Evolutionary conservation across 352 stramenopile species (phyloP), one percentile per base, ranked within the genome.

Genomic region (Phytophthora litchii): DNA sequence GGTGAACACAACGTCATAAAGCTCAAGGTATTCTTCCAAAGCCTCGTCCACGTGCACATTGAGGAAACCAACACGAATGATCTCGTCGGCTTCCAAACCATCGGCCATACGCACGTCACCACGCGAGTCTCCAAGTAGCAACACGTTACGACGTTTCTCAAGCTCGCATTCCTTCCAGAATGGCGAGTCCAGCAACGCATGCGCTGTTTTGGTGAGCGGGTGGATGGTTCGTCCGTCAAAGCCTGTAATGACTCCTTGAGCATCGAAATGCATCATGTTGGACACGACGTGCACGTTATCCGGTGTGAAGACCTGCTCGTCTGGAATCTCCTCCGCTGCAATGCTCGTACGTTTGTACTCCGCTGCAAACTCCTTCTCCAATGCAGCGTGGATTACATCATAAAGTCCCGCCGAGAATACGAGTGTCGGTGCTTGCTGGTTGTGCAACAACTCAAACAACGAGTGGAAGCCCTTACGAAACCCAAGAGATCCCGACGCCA

Each of bases 261-360:
- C 61, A 40, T 85, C 67, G 47, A 90, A 90, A 12, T 64, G 52
- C 82, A 92, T 92, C 73, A 92, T 85, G 66, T 90, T 90, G 40
- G 78, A 86, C 31, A 92, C 75, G 11, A 91, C 77, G 43, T 89
- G 82, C 12, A 91, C 70, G 31, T 91, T 91, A 9, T 19, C 38
- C 8, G 74, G 76, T 14, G 34, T 68, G 45, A 58, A 64, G 14
- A 32, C n/a, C 34, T 58, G 31, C 29, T 35, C 38, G n/a, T 35
- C 25, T 2, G 5, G 32, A 12, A 44, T 27, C 25, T 35, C 32
- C 14, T 21, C 4, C 6, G 37, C 11, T 38, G 17, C 21, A 16
- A 20, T 32, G 10, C 7, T 43, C 53, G 20, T 49, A 50, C 12
- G 52, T 13, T 68, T 67, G 4, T 32, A 36, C 3, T 52, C 60